Conservation (phyloP, 768 basidiomycete species). For the Cantharellus anzutake region DNA sequence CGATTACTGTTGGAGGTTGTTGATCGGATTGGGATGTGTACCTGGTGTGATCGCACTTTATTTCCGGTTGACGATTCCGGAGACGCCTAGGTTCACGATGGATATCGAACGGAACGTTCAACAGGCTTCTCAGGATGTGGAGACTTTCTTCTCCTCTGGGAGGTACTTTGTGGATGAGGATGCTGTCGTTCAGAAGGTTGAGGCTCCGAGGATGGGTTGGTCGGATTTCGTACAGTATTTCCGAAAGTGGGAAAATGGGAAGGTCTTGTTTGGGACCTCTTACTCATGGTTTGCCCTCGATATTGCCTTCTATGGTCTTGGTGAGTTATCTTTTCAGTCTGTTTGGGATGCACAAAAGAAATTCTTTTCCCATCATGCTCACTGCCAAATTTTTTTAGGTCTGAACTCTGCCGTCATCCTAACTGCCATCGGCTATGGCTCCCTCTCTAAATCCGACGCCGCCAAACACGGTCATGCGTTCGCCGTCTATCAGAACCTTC, state of each 20-base stretch:
- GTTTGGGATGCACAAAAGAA: neutral
- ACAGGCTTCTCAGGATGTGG: conserved; percentile 56
- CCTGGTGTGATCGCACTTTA: conserved; percentile 29
- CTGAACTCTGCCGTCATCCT: conserved; percentile 69
- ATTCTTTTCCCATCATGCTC: neutral
- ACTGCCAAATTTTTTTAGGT: conserved; percentile 17
- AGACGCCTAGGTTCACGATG: conserved; percentile 84
- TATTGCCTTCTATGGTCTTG: conserved; percentile 73
- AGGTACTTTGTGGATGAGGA: conserved; percentile 33
- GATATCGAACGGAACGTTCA: conserved; percentile 73
- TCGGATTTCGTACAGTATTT: conserved; percentile 48
- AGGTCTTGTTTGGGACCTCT: conserved; percentile 55
- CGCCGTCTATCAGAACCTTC: conserved; percentile 29
- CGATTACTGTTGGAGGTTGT: conserved; percentile 68
- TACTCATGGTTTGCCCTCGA: conserved; percentile 86
- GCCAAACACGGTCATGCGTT: neutral
- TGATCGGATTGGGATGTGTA: conserved; percentile 75
- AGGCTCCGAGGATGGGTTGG: conserved; percentile 48
- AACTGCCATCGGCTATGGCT: conserved; percentile 48
- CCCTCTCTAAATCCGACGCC: conserved; percentile 13
- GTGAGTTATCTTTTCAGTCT: neutral
- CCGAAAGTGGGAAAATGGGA: conserved; percentile 54
- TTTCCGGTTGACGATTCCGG: conserved; percentile 83
- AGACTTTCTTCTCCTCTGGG: conserved; percentile 32
- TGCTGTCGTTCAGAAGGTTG: conserved; percentile 35